phyloP scores from a whole-genome alignment of 2,329 filamentous ascomycete genomes.

The Atkinsonella hypoxylon region DNA sequence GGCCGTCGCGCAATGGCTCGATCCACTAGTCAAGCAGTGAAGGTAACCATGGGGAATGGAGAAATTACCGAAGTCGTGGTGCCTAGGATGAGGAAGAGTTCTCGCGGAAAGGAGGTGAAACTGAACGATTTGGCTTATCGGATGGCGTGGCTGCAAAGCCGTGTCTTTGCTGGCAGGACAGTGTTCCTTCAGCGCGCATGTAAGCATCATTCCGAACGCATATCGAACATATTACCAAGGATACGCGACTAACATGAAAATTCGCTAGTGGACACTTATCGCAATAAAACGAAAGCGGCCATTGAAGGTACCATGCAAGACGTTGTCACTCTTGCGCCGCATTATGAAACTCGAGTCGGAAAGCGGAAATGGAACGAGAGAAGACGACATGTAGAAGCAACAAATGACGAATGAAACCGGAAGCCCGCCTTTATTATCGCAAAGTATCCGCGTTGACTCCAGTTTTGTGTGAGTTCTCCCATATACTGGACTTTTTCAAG shows the following conservation, averaged over 20 bases:
- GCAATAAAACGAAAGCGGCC: slow-evolving; percentile 76
- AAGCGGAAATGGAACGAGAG: slow-evolving; percentile 65
- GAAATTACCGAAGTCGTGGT: slow-evolving; percentile 61
- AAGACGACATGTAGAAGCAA: slow-evolving; percentile 24
- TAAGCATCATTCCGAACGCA: slow-evolving; percentile 40
- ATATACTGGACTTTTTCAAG: too few species aligned
- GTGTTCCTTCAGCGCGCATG: slow-evolving; percentile 83
- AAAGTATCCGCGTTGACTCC: neutral
- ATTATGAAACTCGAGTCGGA: slow-evolving; percentile 80
- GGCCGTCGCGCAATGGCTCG: slow-evolving; percentile 23
- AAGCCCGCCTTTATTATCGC: neutral
- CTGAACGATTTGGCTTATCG: slow-evolving; percentile 88
- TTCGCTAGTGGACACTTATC: slow-evolving; percentile 76
- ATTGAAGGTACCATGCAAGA: slow-evolving; percentile 73
- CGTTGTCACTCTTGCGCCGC: slow-evolving; percentile 58
- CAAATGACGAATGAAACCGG: slow-evolving; percentile 16
- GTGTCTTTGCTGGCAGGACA: slow-evolving; percentile 76
- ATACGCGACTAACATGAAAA: neutral
- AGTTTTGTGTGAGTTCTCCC: neutral
- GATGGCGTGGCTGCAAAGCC: slow-evolving; percentile 93
- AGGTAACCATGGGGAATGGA: slow-evolving; percentile 56
- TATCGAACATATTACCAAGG: neutral
- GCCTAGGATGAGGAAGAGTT: slow-evolving; percentile 57
- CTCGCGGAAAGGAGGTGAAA: slow-evolving; percentile 71
- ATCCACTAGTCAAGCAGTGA: slow-evolving; percentile 32